Evolutionary conservation across 164 flowering plant genomes (phyloP), one percentile per base, ranked within the genome.

Genomic region (Nymphaea colorata): DNA sequence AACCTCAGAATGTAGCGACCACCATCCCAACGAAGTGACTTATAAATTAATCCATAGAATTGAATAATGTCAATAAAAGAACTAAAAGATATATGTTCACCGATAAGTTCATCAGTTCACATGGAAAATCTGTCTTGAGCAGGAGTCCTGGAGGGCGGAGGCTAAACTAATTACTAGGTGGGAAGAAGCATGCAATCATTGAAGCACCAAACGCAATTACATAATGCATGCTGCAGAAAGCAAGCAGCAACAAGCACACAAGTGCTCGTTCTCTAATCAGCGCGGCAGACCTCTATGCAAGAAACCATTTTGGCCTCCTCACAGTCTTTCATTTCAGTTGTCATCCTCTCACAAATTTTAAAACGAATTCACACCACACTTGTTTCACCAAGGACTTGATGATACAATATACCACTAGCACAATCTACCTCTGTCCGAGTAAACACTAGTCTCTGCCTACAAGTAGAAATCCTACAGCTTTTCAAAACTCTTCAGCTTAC

Each of bases 401-500:
- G 57, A 51, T 51, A 51, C 15, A 51, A 10, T 51, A 51, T 51
- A 8, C 14, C 57, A 51, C 57, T 51, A 51, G 57, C 57, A 51
- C 8, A 51, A 25, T 8, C 57, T 5, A 51, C 57, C 57, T 51
- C 14, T 10, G 0, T 51, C 57, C 57, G 57, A 51, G 57, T 51
- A 51, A 51, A 51, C 57, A 25, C 36, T 25, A 25, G 12, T 8
- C 12, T 51, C 57, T 51, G 57, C 57, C 15, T 51, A 67, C 66
- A 68, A 25, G 45, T 61, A 62, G 65, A 47, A 43, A 67, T 36
- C 42, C 44, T 69, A 43, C 44, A 44, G 69, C 67, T 62, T 42
- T 63, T 41, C 4, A 18, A 66, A 61, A 61, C 61, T 10, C n/a
- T 42, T 86, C 77, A 89, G 88, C 89, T 92, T 67, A 89, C 98